Conservation (phyloP, 1,284 basidiomycete genomes). For the Puccinia hordei region DNA sequence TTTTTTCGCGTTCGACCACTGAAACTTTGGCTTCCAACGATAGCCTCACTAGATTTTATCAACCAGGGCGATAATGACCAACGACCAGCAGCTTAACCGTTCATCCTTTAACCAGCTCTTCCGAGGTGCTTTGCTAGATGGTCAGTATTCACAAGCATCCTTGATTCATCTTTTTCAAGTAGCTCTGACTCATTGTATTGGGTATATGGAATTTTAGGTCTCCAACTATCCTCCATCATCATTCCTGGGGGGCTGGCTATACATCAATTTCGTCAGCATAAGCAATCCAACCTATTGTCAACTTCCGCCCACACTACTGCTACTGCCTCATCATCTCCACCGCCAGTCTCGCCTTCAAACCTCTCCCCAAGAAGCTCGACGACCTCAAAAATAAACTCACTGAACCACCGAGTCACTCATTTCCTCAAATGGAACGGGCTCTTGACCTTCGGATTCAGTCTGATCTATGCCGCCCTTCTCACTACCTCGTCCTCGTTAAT, state of each 20-base stretch:
- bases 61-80: neutral
- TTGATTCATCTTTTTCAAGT: neutral
- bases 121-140: neutral
- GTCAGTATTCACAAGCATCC: neutral
- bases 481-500: neutral
- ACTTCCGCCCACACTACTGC: neutral
- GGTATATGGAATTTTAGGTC: neutral
- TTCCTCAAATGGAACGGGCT: conserved; percentile 34
- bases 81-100: neutral
- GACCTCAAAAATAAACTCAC: neutral
- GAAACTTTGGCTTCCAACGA: neutral
- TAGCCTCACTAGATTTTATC: neutral
- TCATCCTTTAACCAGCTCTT: conserved; percentile 4
- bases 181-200: too few species aligned
- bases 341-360: neutral
- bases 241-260: neutral
- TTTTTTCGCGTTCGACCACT: neutral
- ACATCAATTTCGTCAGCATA: conserved; percentile 11
- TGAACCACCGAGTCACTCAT: conserved; percentile 1
- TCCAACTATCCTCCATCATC: conserved; percentile 2
- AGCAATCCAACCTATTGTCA: neutral
- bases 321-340: neutral
- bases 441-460: conserved; percentile 7
- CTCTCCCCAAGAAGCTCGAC: neutral
- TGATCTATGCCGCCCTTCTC: conserved; percentile 14